Evolutionary conservation across 2,329 filamentous ascomycete species (phyloP), one percentile per base, ranked within the genome.

Genomic region (Aspergillus neoniger): DNA sequence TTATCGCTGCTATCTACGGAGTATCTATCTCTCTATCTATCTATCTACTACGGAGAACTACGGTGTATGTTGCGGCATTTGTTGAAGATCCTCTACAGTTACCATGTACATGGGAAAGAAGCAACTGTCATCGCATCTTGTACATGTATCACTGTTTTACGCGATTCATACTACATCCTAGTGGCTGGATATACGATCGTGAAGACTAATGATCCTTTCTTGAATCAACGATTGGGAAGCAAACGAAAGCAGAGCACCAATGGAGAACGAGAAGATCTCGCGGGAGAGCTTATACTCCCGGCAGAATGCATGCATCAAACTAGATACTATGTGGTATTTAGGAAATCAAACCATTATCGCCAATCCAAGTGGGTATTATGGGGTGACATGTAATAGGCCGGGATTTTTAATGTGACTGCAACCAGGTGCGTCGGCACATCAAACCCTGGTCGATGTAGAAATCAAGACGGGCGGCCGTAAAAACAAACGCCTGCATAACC

Each of bases 401-500:
- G 39, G 39, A 44, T 36, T 10, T 17, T 17, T 32, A 47, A 15
- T 8, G 12, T 23, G 25, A 32, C 25, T 36, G 19, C 17, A 32
- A 47, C 17, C n/a, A 30, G 25, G 23, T 14, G 30, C 30, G 28
- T 19, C 3, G 47, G 47, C 9, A n/a, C 47, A 50, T 50, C 47
- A 50, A 47, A 17, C 15, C 23, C 28, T 28, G 38, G 15, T 25
- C 7, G 14, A 14, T 7, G 21, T 8, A 17, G 36, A 14, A 28
- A 32, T 14, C 53, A 49, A 59, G 58, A 65, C 39, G 66, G 67
- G 65, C 67, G 56, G 56, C 36, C 53, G 28, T 59, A 38, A 50
- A 59, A 64, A 53, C 47, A 48, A 71, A 72, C 67, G 69, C 70
- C 65, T 62, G 64, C 57, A 62, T 49, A 48, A 62, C 59, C 52